These are phyloP conservation scores for Paramyrothecium roridum DNA, from an alignment of 2,329 filamentous ascomycete species.

Conservation along the genomic window DNA sequence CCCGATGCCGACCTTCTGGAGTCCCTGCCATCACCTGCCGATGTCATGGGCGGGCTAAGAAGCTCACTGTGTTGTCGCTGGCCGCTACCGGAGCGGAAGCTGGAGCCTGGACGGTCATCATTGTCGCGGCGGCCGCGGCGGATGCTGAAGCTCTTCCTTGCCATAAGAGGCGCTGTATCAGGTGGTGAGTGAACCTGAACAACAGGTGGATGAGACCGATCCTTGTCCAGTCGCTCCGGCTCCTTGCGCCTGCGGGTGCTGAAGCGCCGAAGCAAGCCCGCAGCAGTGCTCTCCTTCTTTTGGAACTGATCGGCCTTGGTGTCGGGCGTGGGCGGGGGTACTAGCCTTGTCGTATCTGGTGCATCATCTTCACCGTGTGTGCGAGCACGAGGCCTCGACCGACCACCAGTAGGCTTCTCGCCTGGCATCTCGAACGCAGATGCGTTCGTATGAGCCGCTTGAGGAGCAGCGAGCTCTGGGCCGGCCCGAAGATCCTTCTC, in stretches of 20 bases:
- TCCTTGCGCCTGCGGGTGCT: slow-evolving; percentile 81
- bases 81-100: slow-evolving; percentile 53
- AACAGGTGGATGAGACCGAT: slow-evolving; percentile 66
- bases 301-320: slow-evolving; percentile 57
- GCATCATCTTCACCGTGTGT: slow-evolving; percentile 95
- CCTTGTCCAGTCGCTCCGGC: slow-evolving; percentile 58
- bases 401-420: slow-evolving; percentile 79
- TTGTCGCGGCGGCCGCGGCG: slow-evolving; percentile 53
- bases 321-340: slow-evolving; percentile 38
- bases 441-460: slow-evolving; percentile 85
- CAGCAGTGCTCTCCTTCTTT: slow-evolving; percentile 86
- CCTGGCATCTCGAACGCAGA: slow-evolving; percentile 84
- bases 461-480: slow-evolving; percentile 75
- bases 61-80: slow-evolving; percentile 76
- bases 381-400: slow-evolving; percentile 79
- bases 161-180: slow-evolving; percentile 56
- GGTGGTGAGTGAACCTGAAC: slow-evolving; percentile 77
- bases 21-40: slow-evolving; percentile 52
- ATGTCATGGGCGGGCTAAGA: slow-evolving; percentile 64
- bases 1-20: slow-evolving; percentile 57
- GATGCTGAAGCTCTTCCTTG: slow-evolving; percentile 88
- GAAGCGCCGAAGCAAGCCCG: slow-evolving; percentile 80
- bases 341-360: slow-evolving; percentile 49
- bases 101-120: slow-evolving; percentile 45
- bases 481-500: slow-evolving; percentile 47